These are phyloP conservation scores for Prunus fruticosa DNA, from an alignment of 306 rosid genomes.

Conservation along the genomic window DNA sequence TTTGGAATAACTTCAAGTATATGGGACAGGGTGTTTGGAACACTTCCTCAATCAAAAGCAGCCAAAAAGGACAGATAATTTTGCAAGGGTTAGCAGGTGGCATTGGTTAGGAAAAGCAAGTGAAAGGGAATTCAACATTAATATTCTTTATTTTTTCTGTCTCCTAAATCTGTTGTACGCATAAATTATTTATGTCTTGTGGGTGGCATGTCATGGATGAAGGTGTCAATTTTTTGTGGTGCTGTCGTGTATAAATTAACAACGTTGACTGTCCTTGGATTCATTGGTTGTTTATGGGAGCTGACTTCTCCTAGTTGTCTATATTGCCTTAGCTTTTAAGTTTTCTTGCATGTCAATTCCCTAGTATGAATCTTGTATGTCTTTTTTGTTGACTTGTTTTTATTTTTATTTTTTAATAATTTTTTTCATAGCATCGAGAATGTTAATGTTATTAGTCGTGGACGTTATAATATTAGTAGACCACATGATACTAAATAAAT, in stretches of 20 bases:
- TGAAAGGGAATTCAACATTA: constrained; percentile 3
- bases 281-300: not conserved
- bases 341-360: not conserved
- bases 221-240: constrained; percentile 9
- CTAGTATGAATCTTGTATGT: not conserved
- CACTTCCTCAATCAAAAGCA: constrained; percentile 68
- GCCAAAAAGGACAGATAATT: constrained; percentile 49
- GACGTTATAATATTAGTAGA: no score
- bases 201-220: constrained; percentile 6
- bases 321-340: not conserved
- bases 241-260: constrained; percentile 15
- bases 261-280: not conserved
- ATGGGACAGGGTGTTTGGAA: constrained; percentile 89
- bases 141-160: constrained; percentile 9
- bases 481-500: no score
- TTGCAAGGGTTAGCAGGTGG: constrained; percentile 22
- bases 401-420: no score
- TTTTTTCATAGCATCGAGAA: not conserved
- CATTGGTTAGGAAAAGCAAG: constrained; percentile 39
- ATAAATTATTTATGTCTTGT: not conserved
- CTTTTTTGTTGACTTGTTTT: not conserved
- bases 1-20: constrained; percentile 86
- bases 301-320: not conserved
- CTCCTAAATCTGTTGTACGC: constrained; percentile 6
- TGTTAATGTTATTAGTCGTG: not conserved